Evolutionary conservation across 2,329 filamentous ascomycete species (phyloP), one percentile per base, ranked within the genome.

Genomic region (Stachybotrys echinatus): DNA sequence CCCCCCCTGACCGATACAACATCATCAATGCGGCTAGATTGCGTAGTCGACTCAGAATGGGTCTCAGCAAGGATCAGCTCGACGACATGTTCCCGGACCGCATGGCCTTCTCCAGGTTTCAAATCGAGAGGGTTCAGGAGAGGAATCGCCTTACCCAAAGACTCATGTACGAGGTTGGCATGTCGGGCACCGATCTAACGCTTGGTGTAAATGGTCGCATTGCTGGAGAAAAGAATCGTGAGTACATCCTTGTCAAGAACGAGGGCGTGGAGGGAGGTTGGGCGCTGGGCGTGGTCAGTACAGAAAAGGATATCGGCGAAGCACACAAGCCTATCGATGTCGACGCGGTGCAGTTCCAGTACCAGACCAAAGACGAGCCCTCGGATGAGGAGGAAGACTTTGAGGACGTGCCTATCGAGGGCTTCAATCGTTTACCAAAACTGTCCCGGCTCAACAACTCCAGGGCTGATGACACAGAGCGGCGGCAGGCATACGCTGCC

Each of bases 81-180:
- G 92, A 97, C 58, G 82, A 79, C 43, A 99, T 99, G 94, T 99
- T 99, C 65, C 92, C 94, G 0, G 88, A 99, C 65, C 84, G 94
- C 22, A 96, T 99, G 91, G 94, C 87, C 1, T 99, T 99, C 63
- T 96, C 92, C 1, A 87, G 80, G 53, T 99, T 99, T 62, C 94
- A 99, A 68, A 96, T 99, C 51, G 94, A 97, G 64, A 79, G 94
- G 51, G 95, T 97, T 12, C 83, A 80, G 57, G 92, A 99, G 70
- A 80, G 95, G 46, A 99, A 99, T 61, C 88, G 96, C 54, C 77
- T 99, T 23, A 99, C 95, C 0, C 94, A 99, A 65, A 80, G 92
- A 38, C 73, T 99, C 50, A 99, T 99, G 94, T 83, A 89, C 59
- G 81, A 99, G 59, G 91, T 92, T 58, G 92, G 92, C 34, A 95